Percentiles rank a stretch among this genome's conserved stretches.
phyloP scores from a whole-genome alignment of 2,329 filamentous ascomycete species.

The Zelopaecilomyces penicillatus region DNA sequence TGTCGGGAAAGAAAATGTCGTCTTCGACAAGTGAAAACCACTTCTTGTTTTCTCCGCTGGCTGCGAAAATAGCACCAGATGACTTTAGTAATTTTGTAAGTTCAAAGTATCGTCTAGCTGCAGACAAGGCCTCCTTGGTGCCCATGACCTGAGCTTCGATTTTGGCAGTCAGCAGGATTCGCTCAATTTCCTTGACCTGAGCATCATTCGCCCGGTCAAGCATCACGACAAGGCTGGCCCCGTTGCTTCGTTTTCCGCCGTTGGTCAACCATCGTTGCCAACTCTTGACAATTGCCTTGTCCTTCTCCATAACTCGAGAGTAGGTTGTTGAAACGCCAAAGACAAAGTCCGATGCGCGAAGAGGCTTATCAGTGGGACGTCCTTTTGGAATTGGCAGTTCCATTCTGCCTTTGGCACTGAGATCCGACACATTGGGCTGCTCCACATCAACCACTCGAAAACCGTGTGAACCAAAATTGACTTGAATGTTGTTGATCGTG shows the following conservation, averaged over 20 bases:
- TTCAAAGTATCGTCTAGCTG: conserved; percentile 28
- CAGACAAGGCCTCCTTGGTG: conserved; percentile 22
- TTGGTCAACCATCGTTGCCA: conserved; percentile 40
- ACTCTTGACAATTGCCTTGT: conserved; percentile 31
- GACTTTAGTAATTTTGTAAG: conserved; percentile 26
- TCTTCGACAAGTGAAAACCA: conserved; percentile 39
- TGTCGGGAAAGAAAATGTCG: conserved; percentile 37
- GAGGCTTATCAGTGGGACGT: conserved; percentile 17
- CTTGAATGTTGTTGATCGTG: conserved; percentile 21
- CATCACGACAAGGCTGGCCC: conserved; percentile 33
- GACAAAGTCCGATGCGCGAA: conserved; percentile 27
- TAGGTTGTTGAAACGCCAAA: conserved; percentile 38
- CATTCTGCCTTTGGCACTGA: conserved; percentile 22
- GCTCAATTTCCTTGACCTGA: conserved; percentile 24
- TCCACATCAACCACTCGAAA: conserved; percentile 20
- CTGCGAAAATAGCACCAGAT: conserved; percentile 24
- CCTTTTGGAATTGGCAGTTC: conserved; percentile 25
- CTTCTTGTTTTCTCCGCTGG: conserved; percentile 27
- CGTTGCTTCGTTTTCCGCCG: conserved; percentile 31
- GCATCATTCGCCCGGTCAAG: conserved; percentile 29
- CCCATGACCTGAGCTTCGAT: conserved; percentile 31
- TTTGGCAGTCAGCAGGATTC: conserved; percentile 24
- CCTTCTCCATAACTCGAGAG: conserved; percentile 27
- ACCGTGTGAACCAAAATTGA: conserved; percentile 22
- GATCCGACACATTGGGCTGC: conserved; percentile 15